Evolutionary conservation across 768 basidiomycete species (phyloP).

Genomic region (Kwoniella heveanensis): DNA sequence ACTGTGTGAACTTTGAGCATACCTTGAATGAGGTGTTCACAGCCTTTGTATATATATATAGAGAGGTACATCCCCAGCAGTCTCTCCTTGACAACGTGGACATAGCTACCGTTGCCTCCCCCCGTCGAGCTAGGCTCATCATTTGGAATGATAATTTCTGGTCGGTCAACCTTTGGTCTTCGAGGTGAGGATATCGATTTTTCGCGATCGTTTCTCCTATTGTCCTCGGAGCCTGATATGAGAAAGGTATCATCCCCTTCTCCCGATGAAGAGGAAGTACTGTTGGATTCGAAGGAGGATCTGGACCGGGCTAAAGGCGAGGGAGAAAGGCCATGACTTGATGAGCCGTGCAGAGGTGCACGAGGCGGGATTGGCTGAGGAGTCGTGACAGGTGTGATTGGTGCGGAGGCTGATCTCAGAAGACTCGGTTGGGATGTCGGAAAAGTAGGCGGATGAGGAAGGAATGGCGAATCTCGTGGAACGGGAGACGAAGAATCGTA

Average conservation of each 20-base stretch:
- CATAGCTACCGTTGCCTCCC: slow-evolving; percentile 68
- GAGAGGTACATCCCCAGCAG: slow-evolving; percentile 63
- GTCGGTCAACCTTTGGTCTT: slow-evolving; percentile 11
- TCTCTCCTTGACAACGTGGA: slow-evolving; percentile 81
- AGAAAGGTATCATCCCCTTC: slow-evolving; percentile 12
- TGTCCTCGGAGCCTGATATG: not conserved
- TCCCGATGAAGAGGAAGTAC: slow-evolving; percentile 9
- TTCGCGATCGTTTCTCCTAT: not conserved
- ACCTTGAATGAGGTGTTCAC: slow-evolving; percentile 55
- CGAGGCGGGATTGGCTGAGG: slow-evolving; percentile 8
- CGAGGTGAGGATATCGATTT: not conserved
- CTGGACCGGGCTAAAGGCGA: slow-evolving; percentile 27
- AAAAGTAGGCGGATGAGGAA: slow-evolving; percentile 11
- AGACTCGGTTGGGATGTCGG: slow-evolving; percentile 1
- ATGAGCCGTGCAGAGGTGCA: slow-evolving; percentile 1
- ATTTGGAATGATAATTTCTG: slow-evolving; percentile 30
- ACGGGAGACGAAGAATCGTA: slow-evolving; percentile 11
- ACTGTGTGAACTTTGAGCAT: slow-evolving; percentile 1
- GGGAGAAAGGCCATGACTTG: slow-evolving; percentile 5
- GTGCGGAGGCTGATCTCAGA: slow-evolving; percentile 26
- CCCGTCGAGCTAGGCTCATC: slow-evolving; percentile 21
- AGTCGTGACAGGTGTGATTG: slow-evolving; percentile 15
- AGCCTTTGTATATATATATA: slow-evolving; percentile 56
- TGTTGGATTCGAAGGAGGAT: slow-evolving; percentile 25
- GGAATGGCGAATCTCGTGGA: slow-evolving; percentile 14